Conservation (phyloP, 148 eudicot species). For the Fagopyrum esculentum region DNA sequence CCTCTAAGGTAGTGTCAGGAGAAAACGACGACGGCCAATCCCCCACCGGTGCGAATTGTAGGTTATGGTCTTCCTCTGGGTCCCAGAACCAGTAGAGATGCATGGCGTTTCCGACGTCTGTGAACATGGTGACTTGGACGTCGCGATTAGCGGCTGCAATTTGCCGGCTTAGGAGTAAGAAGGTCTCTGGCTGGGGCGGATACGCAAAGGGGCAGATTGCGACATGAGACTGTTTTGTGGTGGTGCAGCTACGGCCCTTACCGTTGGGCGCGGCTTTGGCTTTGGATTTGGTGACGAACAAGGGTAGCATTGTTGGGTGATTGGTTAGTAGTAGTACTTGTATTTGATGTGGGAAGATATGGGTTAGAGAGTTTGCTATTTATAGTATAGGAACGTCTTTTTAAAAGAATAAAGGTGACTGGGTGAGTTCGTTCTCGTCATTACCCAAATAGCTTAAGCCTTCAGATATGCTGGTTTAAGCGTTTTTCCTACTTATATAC, state of each 20-base stretch:
- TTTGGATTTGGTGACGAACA: background rate
- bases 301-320: background rate
- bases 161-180: background rate
- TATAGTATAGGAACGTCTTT: no score
- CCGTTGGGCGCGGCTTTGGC: background rate
- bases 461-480: no score
- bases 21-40: background rate
- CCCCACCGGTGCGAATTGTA: background rate
- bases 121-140: background rate
- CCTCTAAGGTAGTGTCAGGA: background rate
- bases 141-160: background rate
- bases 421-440: no score
- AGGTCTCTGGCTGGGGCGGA: background rate
- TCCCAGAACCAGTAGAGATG: background rate
- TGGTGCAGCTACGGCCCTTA: background rate
- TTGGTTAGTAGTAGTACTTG: no score
- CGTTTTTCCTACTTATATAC: no score
- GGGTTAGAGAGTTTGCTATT: no score
- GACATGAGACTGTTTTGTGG: background rate
- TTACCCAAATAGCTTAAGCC: no score
- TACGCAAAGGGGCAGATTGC: background rate
- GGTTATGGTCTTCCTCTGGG: background rate
- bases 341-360: no score
- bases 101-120: background rate
- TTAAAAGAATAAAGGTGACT: no score